Percentiles rank a stretch among this genome's conserved stretches.
phyloP scores from a whole-genome alignment of 2,329 filamentous ascomycete species.

The Fusarium tupiense region DNA sequence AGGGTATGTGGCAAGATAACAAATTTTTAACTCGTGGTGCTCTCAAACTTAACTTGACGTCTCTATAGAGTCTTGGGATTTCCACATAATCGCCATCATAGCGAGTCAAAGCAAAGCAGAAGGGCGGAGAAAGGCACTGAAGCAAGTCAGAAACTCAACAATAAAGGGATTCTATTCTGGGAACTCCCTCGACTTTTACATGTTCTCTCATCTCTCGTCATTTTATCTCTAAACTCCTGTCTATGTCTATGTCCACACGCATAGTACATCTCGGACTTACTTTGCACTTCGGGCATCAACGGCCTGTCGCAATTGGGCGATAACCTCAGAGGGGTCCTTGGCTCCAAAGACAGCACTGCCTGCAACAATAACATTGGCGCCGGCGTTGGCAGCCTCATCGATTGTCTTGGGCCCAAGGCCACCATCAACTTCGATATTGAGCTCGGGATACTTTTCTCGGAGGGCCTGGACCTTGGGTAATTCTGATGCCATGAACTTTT shows the following conservation, averaged over 20 bases:
- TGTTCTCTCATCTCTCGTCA: background rate
- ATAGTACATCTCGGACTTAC: constrained; percentile 44
- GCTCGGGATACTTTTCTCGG: constrained; percentile 83
- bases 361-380: constrained; percentile 97
- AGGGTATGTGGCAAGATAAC: background rate
- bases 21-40: background rate
- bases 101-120: constrained; percentile 2
- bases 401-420: constrained; percentile 90
- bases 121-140: constrained; percentile 2
- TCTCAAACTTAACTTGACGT: background rate
- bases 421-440: constrained; percentile 98
- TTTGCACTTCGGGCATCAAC: constrained; percentile 69
- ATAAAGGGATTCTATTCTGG: background rate
- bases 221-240: background rate
- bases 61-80: background rate
- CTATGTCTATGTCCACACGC: background rate
- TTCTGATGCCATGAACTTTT: constrained; percentile 98
- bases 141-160: constrained; percentile 16
- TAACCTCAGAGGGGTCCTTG: constrained; percentile 86
- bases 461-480: constrained; percentile 92
- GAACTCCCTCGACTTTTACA: constrained; percentile 1
- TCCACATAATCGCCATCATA: background rate
- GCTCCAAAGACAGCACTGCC: constrained; percentile 96
- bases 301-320: constrained; percentile 79
- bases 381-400: constrained; percentile 91